A percentile compares a stretch with the other conserved stretches of the same genome.
phyloP scores from a whole-genome alignment of 768 basidiomycete genomes.

The Dacryopinax spathularia region DNA sequence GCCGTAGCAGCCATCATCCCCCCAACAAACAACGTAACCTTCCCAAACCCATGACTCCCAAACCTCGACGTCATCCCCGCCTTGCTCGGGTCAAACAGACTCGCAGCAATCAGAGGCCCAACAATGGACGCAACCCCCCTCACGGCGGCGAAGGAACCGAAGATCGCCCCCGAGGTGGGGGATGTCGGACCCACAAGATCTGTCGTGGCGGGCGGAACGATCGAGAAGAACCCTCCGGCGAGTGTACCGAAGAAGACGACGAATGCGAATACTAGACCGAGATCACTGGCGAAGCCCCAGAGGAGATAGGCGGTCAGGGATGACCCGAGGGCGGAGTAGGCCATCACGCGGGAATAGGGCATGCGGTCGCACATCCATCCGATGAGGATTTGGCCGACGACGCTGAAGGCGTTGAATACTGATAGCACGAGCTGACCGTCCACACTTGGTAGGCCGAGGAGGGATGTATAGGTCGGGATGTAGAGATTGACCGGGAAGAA shows the following conservation, averaged over 20 bases:
- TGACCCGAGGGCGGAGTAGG: neutral
- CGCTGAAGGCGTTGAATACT: constrained; percentile 1
- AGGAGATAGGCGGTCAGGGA: neutral
- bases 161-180: neutral
- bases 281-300: neutral
- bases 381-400: neutral
- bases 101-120: constrained; percentile 1
- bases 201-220: neutral
- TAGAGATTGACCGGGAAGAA: constrained; percentile 5
- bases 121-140: constrained; percentile 1
- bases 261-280: neutral
- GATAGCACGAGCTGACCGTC: constrained; percentile 1
- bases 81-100: neutral
- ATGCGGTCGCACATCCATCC: constrained; percentile 3
- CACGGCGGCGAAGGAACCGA: neutral
- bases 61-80: neutral
- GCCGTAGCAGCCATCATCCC: constrained; percentile 1
- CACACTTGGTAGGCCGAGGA: neutral
- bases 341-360: neutral
- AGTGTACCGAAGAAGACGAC: neutral
- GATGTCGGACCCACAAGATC: neutral
- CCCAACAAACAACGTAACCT: neutral
- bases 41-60: constrained; percentile 1
- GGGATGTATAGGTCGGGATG: neutral
- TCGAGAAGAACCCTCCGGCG: neutral